Conservation (phyloP, 768 basidiomycete species). For the Pulveroboletus frians region DNA sequence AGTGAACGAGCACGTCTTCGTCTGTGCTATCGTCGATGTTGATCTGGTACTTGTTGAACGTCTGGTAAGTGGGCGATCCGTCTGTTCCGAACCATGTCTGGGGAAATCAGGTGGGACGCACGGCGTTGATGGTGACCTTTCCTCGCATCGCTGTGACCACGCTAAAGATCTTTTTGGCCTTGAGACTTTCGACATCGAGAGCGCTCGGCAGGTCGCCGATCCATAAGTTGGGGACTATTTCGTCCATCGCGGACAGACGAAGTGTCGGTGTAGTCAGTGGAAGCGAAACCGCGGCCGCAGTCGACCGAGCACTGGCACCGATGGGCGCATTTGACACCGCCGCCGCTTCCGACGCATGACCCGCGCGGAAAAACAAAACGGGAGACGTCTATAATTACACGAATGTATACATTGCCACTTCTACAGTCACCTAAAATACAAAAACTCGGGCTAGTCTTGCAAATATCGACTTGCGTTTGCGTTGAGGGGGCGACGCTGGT, state of each 20-base stretch:
- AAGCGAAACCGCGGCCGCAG: background rate
- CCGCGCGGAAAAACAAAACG: too few relatives aligned
- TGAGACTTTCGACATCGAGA: slow-evolving; percentile 53
- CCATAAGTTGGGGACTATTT: slow-evolving; percentile 78
- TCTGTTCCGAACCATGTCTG: background rate
- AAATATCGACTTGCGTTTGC: slow-evolving; percentile 14
- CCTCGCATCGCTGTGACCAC: slow-evolving; percentile 72
- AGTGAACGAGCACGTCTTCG: slow-evolving; percentile 72
- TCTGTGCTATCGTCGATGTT: slow-evolving; percentile 71
- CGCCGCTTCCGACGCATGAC: too few relatives aligned
- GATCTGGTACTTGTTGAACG: slow-evolving; percentile 75
- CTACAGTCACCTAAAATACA: background rate
- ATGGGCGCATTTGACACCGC: background rate
- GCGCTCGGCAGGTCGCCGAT: slow-evolving; percentile 77
- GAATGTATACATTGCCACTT: background rate
- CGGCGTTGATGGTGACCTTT: slow-evolving; percentile 59
- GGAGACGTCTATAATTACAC: background rate
- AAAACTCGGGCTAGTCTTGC: slow-evolving; percentile 12
- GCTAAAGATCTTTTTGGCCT: slow-evolving; percentile 68
- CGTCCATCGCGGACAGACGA: slow-evolving; percentile 77
- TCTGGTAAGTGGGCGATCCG: slow-evolving; percentile 38
- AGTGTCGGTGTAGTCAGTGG: too few relatives aligned
- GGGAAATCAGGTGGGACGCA: slow-evolving; percentile 19
- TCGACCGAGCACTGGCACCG: background rate
- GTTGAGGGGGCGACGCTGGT: background rate